Conservation (phyloP, 352 stramenopile genomes). For the Hyaloperonospora arabidopsidis region DNA sequence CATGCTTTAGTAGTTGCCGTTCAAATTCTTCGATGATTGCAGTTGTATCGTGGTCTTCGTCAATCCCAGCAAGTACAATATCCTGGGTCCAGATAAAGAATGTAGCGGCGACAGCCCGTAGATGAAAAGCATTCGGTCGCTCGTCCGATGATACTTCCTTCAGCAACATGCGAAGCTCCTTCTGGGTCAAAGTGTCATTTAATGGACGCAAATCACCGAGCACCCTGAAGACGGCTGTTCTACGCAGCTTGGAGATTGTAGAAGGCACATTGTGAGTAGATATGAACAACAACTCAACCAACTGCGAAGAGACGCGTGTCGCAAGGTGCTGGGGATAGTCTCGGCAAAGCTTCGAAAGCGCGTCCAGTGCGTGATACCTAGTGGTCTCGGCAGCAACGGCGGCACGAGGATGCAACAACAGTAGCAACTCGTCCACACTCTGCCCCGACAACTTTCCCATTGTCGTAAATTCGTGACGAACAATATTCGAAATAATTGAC, state of each 20-base stretch:
- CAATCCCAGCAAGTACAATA: not conserved
- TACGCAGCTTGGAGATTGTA: slow-evolving; percentile 4
- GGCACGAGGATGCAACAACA: slow-evolving; percentile 28
- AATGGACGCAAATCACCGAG: slow-evolving; percentile 21
- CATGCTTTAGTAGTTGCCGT: slow-evolving; percentile 11
- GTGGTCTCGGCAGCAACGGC: slow-evolving; percentile 12
- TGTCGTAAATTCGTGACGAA: slow-evolving; percentile 12
- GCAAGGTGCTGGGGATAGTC: slow-evolving; percentile 14
- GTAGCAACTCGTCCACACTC: slow-evolving; percentile 21
- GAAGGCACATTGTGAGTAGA: slow-evolving; percentile 5
- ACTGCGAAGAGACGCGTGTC: slow-evolving; percentile 11
- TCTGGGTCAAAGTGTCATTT: slow-evolving; percentile 8
- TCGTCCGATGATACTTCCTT: slow-evolving; percentile 13
- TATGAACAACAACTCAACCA: slow-evolving; percentile 26
- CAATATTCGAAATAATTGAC: slow-evolving; percentile 21
- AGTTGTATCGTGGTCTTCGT: slow-evolving; percentile 2
- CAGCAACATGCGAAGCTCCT: slow-evolving; percentile 20
- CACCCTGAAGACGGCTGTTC: slow-evolving; percentile 17
- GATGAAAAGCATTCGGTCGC: slow-evolving; percentile 10
- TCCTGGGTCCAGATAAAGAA: slow-evolving; percentile 32
- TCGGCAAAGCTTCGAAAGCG: slow-evolving; percentile 19
- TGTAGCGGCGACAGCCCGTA: slow-evolving; percentile 25
- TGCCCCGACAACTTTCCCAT: not conserved
- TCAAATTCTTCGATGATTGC: slow-evolving; percentile 15
- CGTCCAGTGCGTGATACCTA: slow-evolving; percentile 19